Evolutionary conservation across 1,284 basidiomycete genomes (phyloP).

Genomic region (Ceratobasidium sp.): DNA sequence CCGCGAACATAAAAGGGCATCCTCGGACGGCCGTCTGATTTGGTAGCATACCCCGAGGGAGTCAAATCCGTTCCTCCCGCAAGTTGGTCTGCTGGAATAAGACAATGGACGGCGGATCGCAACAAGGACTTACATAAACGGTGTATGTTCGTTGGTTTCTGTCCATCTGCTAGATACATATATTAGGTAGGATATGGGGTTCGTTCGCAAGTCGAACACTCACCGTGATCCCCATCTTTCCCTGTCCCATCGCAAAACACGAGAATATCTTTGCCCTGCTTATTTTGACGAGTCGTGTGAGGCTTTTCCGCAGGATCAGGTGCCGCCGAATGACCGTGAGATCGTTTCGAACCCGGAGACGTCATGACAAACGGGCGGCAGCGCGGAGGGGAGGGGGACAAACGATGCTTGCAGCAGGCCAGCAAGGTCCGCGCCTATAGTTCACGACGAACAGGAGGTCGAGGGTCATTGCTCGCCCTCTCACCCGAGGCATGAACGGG

Average conservation of each 20-base stretch:
- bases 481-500: not conserved
- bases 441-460: not conserved
- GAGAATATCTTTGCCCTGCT: conserved; percentile 8
- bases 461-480: not conserved
- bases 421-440: not conserved
- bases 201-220: not conserved
- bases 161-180: not conserved
- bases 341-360: not conserved
- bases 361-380: not conserved
- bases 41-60: no score
- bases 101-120: not conserved
- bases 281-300: not conserved
- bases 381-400: not conserved
- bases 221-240: conserved; percentile 17
- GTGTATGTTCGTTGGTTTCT: conserved; percentile 9
- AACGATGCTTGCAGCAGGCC: not conserved
- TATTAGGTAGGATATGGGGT: not conserved
- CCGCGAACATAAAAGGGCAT: conserved; percentile 10
- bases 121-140: conserved; percentile 8
- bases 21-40: not conserved
- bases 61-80: no score
- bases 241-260: conserved; percentile 41
- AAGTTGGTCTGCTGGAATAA: conserved; percentile 9
- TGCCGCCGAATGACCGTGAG: not conserved
- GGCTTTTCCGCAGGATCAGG: not conserved